Percentiles rank a stretch among this genome's conserved stretches.
Evolutionary conservation across 2,329 filamentous ascomycete genomes (phyloP).

Genomic region (Corinectria fuckeliana): DNA sequence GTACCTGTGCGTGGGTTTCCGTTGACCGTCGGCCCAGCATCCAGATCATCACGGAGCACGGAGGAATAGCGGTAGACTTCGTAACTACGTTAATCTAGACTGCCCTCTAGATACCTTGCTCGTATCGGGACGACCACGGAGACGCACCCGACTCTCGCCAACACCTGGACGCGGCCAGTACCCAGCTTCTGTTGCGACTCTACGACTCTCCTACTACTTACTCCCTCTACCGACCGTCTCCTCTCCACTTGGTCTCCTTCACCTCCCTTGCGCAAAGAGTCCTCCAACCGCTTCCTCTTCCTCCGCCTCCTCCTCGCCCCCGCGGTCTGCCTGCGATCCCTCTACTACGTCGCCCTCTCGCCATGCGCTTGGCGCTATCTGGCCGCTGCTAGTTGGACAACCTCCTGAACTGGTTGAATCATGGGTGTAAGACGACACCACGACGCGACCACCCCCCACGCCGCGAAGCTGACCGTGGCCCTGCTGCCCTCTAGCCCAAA

Average conservation of each 20-base stretch:
- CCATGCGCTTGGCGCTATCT: constrained; percentile 33
- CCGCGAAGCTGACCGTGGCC: constrained; percentile 30
- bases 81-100: too few relatives aligned
- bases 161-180: neutral
- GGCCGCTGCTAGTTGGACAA: constrained; percentile 35
- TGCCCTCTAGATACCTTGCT: neutral
- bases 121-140: neutral
- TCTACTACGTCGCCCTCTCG: constrained; percentile 15
- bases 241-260: neutral
- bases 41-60: constrained; percentile 8
- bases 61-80: neutral
- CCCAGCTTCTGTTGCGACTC: neutral
- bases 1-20: constrained; percentile 21
- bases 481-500: constrained; percentile 63
- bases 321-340: neutral
- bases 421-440: constrained; percentile 45
- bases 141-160: neutral
- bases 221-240: neutral
- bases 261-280: neutral
- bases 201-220: neutral
- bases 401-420: constrained; percentile 42
- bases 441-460: constrained; percentile 7
- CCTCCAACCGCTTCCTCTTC: neutral
- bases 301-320: neutral
- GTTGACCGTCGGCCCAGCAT: constrained; percentile 31